A percentile compares a stretch with the other conserved stretches of the same genome.
Evolutionary conservation across 2,329 filamentous ascomycete genomes (phyloP).

Genomic region (Talaromyces marneffei): DNA sequence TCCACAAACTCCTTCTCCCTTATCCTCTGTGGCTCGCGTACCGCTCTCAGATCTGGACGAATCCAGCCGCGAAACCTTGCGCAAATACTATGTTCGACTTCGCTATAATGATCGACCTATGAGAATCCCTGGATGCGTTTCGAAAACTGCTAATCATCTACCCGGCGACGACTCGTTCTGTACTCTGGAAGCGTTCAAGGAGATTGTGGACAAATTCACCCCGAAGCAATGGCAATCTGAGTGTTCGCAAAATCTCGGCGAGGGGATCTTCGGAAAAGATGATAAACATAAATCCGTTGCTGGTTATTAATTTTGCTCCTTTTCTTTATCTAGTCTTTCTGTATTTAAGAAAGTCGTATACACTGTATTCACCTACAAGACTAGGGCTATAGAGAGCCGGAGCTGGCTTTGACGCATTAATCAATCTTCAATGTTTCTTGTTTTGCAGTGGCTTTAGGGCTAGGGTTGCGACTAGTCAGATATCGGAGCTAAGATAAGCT

Average conservation of each 20-base stretch:
- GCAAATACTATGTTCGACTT: slow-evolving; percentile 77
- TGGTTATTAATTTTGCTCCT: slow-evolving; percentile 30
- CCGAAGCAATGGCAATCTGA: slow-evolving; percentile 69
- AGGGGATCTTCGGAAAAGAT: slow-evolving; percentile 45
- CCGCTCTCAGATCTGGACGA: slow-evolving; percentile 28
- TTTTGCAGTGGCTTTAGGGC: not conserved
- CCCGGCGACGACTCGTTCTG: slow-evolving; percentile 84
- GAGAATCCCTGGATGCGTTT: slow-evolving; percentile 71
- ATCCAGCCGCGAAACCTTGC: slow-evolving; percentile 23
- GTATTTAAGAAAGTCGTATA: not conserved
- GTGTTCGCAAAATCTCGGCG: slow-evolving; percentile 54
- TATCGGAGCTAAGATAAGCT: not conserved
- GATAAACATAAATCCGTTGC: slow-evolving; percentile 32
- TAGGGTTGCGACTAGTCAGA: not conserved
- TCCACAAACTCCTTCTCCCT: slow-evolving; percentile 16
- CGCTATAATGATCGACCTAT: slow-evolving; percentile 86
- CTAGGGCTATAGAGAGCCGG: not conserved
- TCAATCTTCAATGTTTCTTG: not conserved
- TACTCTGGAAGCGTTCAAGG: slow-evolving; percentile 86
- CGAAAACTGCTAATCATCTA: slow-evolving; percentile 69
- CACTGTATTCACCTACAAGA: not conserved
- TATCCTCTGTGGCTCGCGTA: slow-evolving; percentile 30
- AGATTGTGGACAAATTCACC: slow-evolving; percentile 83
- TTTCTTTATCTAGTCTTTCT: not conserved
- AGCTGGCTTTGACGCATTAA: not conserved